Evolutionary conservation across 176 grass and related monocot genomes (phyloP).

Genomic region (Oryza punctata): DNA sequence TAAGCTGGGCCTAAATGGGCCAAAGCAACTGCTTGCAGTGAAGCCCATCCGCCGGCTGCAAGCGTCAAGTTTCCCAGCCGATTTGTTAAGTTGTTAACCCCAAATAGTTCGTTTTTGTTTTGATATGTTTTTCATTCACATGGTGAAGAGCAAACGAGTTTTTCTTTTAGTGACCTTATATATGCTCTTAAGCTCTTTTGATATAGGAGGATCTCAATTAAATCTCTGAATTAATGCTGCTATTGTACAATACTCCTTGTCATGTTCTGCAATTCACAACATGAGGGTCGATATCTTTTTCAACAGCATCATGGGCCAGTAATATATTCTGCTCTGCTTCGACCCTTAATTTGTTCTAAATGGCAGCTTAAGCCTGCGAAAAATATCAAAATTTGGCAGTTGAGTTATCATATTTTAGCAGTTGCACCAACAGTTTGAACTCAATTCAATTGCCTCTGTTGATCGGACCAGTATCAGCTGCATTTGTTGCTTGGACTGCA

Average conservation of each 20-base stretch:
- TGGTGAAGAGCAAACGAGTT: conserved; percentile 46
- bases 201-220: too few relatives aligned
- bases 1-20: not conserved
- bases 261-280: conserved; percentile 51
- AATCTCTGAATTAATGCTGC: conserved; percentile 31
- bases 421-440: not conserved
- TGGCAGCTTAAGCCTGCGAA: not conserved
- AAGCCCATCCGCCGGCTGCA: not conserved
- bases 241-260: conserved; percentile 41
- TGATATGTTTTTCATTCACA: not conserved
- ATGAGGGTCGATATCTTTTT: conserved; percentile 41
- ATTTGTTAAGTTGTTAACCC: too few relatives aligned
- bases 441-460: not conserved
- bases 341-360: not conserved
- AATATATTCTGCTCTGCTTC: not conserved
- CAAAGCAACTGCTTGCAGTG: not conserved
- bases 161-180: conserved; percentile 37
- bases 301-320: not conserved
- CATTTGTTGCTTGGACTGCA: too few relatives aligned
- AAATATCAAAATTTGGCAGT: not conserved
- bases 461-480: too few relatives aligned
- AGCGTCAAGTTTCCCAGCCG: too few relatives aligned
- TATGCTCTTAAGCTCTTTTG: not conserved
- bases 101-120: not conserved
- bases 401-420: not conserved